Evolutionary conservation across 148 eudicot species (phyloP), one percentile per base, ranked within the genome.

Genomic region (Tetragonia tetragonoides): DNA sequence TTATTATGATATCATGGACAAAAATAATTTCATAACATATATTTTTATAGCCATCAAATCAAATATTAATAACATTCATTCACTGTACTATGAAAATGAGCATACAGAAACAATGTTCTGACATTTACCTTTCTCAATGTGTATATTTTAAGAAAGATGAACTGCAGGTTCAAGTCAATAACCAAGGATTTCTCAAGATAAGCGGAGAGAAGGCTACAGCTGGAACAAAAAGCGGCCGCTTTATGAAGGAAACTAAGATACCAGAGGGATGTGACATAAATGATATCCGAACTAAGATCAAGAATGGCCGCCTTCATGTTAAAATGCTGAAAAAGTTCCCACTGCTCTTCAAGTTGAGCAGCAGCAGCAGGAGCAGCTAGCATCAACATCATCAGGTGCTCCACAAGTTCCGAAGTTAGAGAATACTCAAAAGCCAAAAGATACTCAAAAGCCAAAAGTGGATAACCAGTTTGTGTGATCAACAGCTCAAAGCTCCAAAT

Each of bases 61-160:
- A n/a, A n/a, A n/a, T n/a, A n/a, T 5, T 47, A 47, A 47, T 47
- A 5, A 10, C 10, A 47, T 10, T 5, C 7, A 47, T 10, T 47
- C 7, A 5, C 10, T 10, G n/a, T n/a, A n/a, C n/a, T n/a, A n/a
- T n/a, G n/a, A n/a, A n/a, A n/a, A n/a, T n/a, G n/a, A n/a, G n/a
- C n/a, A n/a, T n/a, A n/a, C n/a, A n/a, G n/a, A n/a, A n/a, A n/a
- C n/a, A n/a, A 47, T 10, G 2, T 53, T 2, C 57, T 9, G 3
- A 53, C 17, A 56, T 56, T 6, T 20, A 15, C n/a, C 10, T 56
- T 56, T 56, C 61, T 56, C 10, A 15, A 37, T 61, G 62, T 10
- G 39, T 77, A 92, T 93, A 78, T 3, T 90, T 92, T 84, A 90
- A 80, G 76, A 92, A 81, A 81, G 91, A 92, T 7, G 84, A 92